Conservation (phyloP, 2,329 filamentous ascomycete genomes). For the Penicillium concentricum region DNA sequence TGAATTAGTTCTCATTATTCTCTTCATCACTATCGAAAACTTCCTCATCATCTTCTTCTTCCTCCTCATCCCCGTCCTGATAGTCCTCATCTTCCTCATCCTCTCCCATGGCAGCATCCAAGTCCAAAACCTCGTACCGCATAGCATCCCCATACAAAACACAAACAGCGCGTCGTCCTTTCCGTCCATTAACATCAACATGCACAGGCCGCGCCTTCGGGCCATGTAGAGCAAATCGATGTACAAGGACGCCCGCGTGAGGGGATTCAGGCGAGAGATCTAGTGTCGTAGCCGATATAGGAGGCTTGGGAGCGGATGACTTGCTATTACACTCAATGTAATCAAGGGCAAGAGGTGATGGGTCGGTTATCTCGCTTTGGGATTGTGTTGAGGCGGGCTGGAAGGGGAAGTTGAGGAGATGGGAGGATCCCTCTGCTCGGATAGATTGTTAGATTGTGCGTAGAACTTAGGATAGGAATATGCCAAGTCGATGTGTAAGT, state of each 20-base stretch:
- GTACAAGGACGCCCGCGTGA: constrained; percentile 37
- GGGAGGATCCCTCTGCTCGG: constrained; percentile 24
- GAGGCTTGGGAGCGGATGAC: constrained; percentile 14
- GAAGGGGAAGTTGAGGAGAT: constrained; percentile 38
- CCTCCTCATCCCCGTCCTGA: constrained; percentile 15
- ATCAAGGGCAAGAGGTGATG: constrained; percentile 9
- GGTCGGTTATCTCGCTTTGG: constrained; percentile 7
- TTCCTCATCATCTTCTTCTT: neutral
- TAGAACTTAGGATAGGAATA: neutral
- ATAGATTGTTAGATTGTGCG: neutral
- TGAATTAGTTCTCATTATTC: constrained; percentile 1
- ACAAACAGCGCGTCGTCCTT: constrained; percentile 53
- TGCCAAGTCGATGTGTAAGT: neutral
- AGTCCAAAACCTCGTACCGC: constrained; percentile 57
- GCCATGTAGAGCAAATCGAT: constrained; percentile 47
- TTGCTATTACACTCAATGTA: constrained; percentile 20
- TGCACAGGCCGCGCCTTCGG: constrained; percentile 49
- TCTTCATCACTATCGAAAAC: neutral
- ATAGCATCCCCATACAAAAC: constrained; percentile 55
- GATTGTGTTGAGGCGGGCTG: constrained; percentile 14
- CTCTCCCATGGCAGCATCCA: constrained; percentile 47
- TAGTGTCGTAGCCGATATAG: constrained; percentile 10
- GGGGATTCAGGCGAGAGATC: constrained; percentile 20
- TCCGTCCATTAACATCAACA: constrained; percentile 57
- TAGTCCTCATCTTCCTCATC: constrained; percentile 31